These are phyloP conservation scores for Dioscorea dumetorum DNA, from an alignment of 106 monocot genomes.

Conservation along the genomic window DNA sequence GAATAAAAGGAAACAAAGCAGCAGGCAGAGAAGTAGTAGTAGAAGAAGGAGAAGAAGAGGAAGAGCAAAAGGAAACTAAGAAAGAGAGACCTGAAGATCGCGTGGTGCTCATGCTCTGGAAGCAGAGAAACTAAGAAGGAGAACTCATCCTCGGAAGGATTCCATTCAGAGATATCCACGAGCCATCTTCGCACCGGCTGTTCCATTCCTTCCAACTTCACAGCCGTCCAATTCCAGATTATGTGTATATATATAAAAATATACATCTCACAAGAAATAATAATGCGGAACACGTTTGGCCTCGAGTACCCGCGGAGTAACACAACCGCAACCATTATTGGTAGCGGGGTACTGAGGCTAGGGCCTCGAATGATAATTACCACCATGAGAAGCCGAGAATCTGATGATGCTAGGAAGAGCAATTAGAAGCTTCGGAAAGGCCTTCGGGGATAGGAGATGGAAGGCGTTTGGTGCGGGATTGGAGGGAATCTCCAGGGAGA, in stretches of 20 bases:
- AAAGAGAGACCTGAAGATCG: conserved; percentile 40
- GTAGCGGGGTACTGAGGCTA: neutral
- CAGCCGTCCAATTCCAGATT: no score
- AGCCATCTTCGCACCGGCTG: conserved; percentile 54
- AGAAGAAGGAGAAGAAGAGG: no score
- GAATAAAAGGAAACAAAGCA: neutral
- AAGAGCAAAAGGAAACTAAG: no score
- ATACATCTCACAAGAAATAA: neutral
- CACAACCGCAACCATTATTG: neutral
- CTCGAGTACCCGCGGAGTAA: neutral
- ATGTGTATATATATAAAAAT: no score
- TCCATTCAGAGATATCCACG: conserved; percentile 61
- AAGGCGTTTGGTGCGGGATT: neutral
- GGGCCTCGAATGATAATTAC: no score
- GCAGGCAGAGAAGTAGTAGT: neutral
- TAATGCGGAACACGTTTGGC: neutral
- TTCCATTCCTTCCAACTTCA: conserved; percentile 25
- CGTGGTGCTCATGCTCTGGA: conserved; percentile 43
- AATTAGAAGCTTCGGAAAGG: neutral
- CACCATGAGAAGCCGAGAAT: no score
- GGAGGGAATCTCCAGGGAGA: conserved; percentile 32
- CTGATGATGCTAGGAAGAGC: conserved; percentile 16
- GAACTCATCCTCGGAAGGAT: conserved; percentile 45
- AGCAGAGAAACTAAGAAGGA: conserved; percentile 43
- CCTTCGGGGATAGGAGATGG: conserved; percentile 1